Conservation (phyloP, 2,329 filamentous ascomycete species). For the Capronia epimyces region DNA sequence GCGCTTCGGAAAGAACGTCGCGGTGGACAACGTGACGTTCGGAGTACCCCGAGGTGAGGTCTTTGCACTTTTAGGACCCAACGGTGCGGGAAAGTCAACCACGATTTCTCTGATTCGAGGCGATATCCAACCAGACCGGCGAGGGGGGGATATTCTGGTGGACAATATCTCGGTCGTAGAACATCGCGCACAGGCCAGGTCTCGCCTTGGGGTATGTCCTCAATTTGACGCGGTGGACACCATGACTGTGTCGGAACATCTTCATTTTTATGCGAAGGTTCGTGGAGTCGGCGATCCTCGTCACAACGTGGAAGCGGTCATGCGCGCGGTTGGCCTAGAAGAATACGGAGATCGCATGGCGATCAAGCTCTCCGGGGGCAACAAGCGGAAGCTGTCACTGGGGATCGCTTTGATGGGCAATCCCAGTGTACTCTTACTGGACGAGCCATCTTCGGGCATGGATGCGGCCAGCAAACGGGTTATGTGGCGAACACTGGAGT, state of each 20-base stretch:
- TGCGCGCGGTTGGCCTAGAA: conserved; percentile 72
- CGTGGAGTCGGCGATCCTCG: conserved; percentile 70
- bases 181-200: conserved; percentile 65
- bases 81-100: conserved; percentile 86
- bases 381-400: conserved; percentile 85
- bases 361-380: conserved; percentile 75
- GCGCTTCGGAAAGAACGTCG: conserved; percentile 66
- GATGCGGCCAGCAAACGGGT: conserved; percentile 85
- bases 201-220: conserved; percentile 82
- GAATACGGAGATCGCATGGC: conserved; percentile 71
- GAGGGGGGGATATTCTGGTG: conserved; percentile 73
- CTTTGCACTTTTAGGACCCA: conserved; percentile 83
- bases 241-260: conserved; percentile 83
- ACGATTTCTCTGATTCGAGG: conserved; percentile 85
- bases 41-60: conserved; percentile 74
- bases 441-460: conserved; percentile 83
- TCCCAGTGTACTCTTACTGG: conserved; percentile 76
- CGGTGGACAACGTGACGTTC: conserved; percentile 85
- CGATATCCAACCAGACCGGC: conserved; percentile 67
- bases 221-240: conserved; percentile 83
- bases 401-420: conserved; percentile 92
- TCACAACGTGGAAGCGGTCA: conserved; percentile 70
- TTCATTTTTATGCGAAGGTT: conserved; percentile 80
- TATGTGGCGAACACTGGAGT: conserved; percentile 82
- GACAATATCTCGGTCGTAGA: conserved; percentile 70